Conservation (phyloP, 257 asterid species). For the Scutellaria barbata region DNA sequence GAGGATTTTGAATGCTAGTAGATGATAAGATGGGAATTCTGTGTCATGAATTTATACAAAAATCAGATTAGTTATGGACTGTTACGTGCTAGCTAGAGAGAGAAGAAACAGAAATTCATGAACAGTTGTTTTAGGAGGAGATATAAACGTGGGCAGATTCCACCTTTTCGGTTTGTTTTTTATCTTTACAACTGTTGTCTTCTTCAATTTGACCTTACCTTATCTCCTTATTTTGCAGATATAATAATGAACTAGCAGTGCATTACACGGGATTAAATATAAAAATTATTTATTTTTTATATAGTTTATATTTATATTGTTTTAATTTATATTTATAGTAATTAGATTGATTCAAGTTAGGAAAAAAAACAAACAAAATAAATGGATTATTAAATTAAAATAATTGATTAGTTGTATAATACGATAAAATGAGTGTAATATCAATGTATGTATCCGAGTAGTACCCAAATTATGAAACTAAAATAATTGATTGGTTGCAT, state of each 20-base stretch:
- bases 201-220: slow-evolving; percentile 19
- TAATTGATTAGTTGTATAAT: too few species aligned
- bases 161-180: slow-evolving; percentile 26
- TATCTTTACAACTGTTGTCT: background rate
- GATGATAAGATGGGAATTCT: slow-evolving; percentile 22
- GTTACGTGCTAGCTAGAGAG: slow-evolving; percentile 7
- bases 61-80: slow-evolving; percentile 29
- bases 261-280: too few species aligned
- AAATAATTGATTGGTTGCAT: too few species aligned
- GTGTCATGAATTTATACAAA: slow-evolving; percentile 34
- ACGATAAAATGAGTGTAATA: too few species aligned
- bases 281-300: too few species aligned
- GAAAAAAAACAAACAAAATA: too few species aligned
- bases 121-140: slow-evolving; percentile 48
- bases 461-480: too few species aligned
- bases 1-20: slow-evolving; percentile 1
- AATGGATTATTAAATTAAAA: too few species aligned
- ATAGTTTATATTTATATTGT: too few species aligned
- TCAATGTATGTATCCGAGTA: too few species aligned
- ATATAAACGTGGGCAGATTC: slow-evolving; percentile 50
- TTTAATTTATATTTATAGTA: too few species aligned
- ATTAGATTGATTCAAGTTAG: too few species aligned
- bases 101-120: slow-evolving; percentile 48
- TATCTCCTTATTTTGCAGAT: slow-evolving; percentile 3
- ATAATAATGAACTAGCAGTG: background rate